Percentiles rank a stretch among this genome's conserved stretches.
phyloP scores from a whole-genome alignment of 1,284 basidiomycete species.

The Ganoderma resinaceum region DNA sequence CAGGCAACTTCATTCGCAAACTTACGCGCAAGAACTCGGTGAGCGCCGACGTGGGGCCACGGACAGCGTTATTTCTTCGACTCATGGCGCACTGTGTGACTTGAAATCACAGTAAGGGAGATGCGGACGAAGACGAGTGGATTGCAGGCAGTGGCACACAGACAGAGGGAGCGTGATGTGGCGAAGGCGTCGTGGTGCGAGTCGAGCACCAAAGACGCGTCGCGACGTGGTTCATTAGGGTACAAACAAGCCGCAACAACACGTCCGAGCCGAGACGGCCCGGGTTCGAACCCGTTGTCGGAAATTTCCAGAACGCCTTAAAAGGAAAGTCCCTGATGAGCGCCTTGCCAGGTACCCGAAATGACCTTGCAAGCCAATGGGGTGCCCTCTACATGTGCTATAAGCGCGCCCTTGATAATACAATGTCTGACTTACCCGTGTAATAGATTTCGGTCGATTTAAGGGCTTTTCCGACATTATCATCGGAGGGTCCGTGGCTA shows the following conservation, averaged over 20 bases:
- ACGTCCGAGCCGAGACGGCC: conserved; percentile 17
- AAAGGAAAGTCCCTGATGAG: too few species aligned
- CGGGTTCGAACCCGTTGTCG: neutral
- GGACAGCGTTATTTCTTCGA: conserved; percentile 65
- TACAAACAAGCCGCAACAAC: conserved; percentile 28
- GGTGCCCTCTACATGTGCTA: too few species aligned
- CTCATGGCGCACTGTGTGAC: conserved; percentile 35
- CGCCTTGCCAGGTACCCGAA: too few species aligned
- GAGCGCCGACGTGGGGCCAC: conserved; percentile 90
- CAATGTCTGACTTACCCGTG: too few species aligned
- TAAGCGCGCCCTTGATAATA: too few species aligned
- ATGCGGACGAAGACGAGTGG: neutral
- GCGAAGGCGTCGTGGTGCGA: neutral
- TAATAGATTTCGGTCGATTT: too few species aligned
- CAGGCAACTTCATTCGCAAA: conserved; percentile 19
- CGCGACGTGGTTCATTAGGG: conserved; percentile 33
- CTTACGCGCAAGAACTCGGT: conserved; percentile 90
- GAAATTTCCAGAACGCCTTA: too few species aligned
- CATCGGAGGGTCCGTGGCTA: too few species aligned
- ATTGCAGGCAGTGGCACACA: neutral
- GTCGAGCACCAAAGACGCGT: conserved; percentile 15
- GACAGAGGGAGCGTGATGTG: neutral
- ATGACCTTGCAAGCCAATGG: too few species aligned
- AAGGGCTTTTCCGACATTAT: too few species aligned
- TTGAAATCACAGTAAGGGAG: neutral